Evolutionary conservation across 345 rosid genomes (phyloP), one percentile per base, ranked within the genome.

Genomic region (Pugionium dolabratum): DNA sequence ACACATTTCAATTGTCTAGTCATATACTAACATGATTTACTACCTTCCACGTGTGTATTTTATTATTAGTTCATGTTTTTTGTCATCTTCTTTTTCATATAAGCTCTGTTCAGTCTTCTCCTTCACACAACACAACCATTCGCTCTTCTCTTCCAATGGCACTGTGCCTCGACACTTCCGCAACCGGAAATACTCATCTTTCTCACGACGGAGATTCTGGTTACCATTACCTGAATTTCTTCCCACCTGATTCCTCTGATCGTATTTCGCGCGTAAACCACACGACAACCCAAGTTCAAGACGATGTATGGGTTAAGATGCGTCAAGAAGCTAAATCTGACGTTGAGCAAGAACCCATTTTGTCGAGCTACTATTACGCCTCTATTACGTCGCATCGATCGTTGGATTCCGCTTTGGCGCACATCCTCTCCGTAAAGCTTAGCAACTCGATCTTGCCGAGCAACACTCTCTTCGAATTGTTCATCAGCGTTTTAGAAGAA

Each of bases 341-440:
- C 43, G 79, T 82, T 32, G 82, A 79, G 9, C 63, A 66, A 45
- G 99, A 90, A 70, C 96, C 95, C 2, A 72, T 90, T 1, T 67
- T 88, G 10, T 88, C 89, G 0, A 79, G 75, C 36, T 90, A 88
- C 54, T 94, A 90, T 37, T 75, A 72, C 60, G 70, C 83, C 33
- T 85, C 96, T 6, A 80, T 94, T 51, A 64, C 88, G 11, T 86
- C 85, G 3, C 92, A 84, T 3, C 69, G 67, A 2, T 85, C 92
- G 0, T 60, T 94, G 0, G 90, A 85, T 40, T 73, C 78, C 1
- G 99, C 97, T 5, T 56, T 94, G 53, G 96, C 97, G 1, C 84
- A 81, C 55, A 90, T 82, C 6, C 79, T 93, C 1, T 74, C 99
- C 0, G 76, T 83, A 32, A 94, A 85, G 75, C 76, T 90, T 27